These are phyloP conservation scores for Lichtheimia ramosa DNA, from an alignment of 371 early-diverging fungal genomes.

Conservation along the genomic window DNA sequence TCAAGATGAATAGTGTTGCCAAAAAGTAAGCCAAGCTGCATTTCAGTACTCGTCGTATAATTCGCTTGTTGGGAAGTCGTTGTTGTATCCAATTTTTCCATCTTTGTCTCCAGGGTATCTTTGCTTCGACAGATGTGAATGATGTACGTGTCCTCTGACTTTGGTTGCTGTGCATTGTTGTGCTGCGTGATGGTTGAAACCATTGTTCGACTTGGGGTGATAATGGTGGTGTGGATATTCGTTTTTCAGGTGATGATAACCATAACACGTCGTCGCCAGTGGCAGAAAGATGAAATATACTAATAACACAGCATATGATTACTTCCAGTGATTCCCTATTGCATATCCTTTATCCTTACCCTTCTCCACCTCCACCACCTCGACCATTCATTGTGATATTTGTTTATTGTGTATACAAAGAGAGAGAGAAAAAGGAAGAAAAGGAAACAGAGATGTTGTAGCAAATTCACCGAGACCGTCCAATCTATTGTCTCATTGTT, in stretches of 20 bases:
- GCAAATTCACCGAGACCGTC: neutral
- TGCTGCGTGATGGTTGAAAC: slow-evolving; percentile 10
- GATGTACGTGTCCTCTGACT: slow-evolving; percentile 8
- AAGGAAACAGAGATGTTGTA: neutral
- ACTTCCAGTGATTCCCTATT: neutral
- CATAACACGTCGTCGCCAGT: neutral
- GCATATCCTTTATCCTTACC: neutral
- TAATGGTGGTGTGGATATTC: neutral
- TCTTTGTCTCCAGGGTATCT: too few relatives aligned
- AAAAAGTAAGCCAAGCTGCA: slow-evolving; percentile 51
- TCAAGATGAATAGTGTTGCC: slow-evolving; percentile 41
- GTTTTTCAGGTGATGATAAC: neutral
- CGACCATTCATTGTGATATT: too few relatives aligned
- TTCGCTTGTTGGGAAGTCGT: slow-evolving; percentile 19
- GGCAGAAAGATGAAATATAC: neutral
- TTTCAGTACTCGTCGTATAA: slow-evolving; percentile 55
- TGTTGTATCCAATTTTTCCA: too few relatives aligned
- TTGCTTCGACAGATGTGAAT: slow-evolving; percentile 32
- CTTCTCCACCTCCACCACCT: neutral
- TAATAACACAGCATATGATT: neutral
- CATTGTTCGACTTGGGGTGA: slow-evolving; percentile 13
- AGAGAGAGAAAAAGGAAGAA: neutral
- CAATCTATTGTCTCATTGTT: neutral
- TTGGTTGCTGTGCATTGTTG: neutral
- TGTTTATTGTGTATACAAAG: neutral